phyloP scores from a whole-genome alignment of 257 asterid genomes.

The Plantago elongata region DNA sequence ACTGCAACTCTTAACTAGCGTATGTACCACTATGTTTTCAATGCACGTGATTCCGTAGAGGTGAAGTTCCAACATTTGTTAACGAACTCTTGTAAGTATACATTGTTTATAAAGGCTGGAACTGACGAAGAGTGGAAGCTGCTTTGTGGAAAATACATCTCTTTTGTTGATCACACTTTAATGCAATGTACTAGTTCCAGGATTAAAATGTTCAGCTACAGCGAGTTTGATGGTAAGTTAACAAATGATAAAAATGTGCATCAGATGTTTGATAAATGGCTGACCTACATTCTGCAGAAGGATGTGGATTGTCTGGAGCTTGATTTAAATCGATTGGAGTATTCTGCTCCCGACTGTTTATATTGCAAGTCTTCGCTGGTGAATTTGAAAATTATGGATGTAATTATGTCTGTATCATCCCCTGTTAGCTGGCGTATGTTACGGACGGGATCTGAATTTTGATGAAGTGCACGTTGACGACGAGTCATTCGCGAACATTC shows the following conservation, averaged over 20 bases:
- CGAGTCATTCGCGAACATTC: neutral
- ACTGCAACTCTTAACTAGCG: no score
- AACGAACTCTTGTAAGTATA: no score
- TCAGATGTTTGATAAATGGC: neutral
- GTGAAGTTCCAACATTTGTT: no score
- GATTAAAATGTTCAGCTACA: neutral
- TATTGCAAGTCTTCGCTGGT: neutral
- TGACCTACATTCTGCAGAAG: neutral
- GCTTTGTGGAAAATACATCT: neutral
- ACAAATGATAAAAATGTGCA: neutral
- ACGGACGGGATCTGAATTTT: neutral
- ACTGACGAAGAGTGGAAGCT: no score
- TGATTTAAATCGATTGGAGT: neutral
- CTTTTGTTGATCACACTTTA: neutral
- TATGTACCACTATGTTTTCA: no score
- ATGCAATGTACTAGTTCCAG: neutral
- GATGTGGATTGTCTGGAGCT: neutral
- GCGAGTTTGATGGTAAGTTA: neutral
- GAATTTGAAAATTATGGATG: neutral
- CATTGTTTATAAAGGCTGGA: neutral
- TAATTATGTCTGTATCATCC: neutral
- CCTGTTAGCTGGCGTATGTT: neutral
- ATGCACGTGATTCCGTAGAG: no score
- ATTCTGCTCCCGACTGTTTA: neutral
- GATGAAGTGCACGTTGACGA: neutral